Evolutionary conservation across 352 stramenopile genomes (phyloP), one percentile per base, ranked within the genome.

Genomic region (Phytophthora cactorum): DNA sequence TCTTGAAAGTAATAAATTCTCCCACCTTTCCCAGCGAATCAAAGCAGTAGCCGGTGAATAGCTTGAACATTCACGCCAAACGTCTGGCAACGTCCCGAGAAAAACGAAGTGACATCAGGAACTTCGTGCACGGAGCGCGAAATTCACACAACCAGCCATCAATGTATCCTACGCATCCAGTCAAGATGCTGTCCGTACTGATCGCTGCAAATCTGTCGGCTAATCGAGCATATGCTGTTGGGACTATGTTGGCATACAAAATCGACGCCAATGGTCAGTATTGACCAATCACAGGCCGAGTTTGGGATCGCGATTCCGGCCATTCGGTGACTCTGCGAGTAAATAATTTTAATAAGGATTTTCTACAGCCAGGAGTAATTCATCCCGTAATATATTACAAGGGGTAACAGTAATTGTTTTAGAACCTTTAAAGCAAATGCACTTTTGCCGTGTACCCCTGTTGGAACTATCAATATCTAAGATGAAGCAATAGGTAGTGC

Each of bases 21-120:
- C 39, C 49, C 8, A 66, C 59, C 27, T 59, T 59, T 2, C 49
- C 58, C 2, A 38, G 50, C 2, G 59, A 66, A 25, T 59, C 41
- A n/a, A 66, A 27, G 39, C 59, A 66, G 51, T 66, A 64, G 1
- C 50, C 59, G 11, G 59, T 66, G n/a, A 66, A 59, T 58, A 3
- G 59, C 50, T 66, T 66, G 59, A 11, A 59, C 59, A 27, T 66
- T 66, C 0, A 66, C 1, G 3, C 41, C 39, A 10, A 39, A 38
- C 41, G 10, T 66, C 11, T 55, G 59, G 11, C 54, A 66, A 31
- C 59, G 49, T 0, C 41, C 59, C 5, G 59, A 66, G 49, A 51
- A 66, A 59, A 59, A 59, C 22, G 59, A 22, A 50, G 49, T 2
- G 29, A 66, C 59, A 27, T 66, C 57, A 5, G 28, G 47, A 1